A percentile compares a stretch with the other conserved stretches of the same genome.
These are phyloP conservation scores for Spiraea crenata DNA, from an alignment of 331 rosid genomes.

Conservation along the genomic window DNA sequence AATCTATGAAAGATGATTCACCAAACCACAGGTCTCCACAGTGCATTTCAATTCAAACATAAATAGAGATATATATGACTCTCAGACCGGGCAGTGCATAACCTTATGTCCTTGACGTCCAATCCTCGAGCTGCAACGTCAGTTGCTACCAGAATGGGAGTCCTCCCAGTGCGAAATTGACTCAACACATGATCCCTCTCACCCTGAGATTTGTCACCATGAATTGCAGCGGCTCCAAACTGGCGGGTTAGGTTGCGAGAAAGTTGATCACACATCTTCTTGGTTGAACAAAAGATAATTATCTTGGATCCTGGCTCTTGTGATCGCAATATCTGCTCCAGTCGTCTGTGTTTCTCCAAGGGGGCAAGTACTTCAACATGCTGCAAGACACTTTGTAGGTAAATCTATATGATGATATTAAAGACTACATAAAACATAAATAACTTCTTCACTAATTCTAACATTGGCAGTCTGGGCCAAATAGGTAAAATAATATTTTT, in stretches of 20 bases:
- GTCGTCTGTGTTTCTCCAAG: conserved; percentile 75
- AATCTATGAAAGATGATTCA: no score
- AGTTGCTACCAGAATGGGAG: conserved; percentile 96
- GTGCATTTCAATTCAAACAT: neutral
- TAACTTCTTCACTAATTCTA: neutral
- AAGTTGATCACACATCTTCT: conserved; percentile 99
- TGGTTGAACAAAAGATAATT: conserved; percentile 90
- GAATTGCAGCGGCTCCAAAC: conserved; percentile 97
- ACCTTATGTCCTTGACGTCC: conserved; percentile 97
- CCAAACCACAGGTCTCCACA: neutral
- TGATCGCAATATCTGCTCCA: conserved; percentile 85
- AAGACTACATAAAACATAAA: neutral
- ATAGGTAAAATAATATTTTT: neutral
- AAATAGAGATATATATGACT: conserved; percentile 2
- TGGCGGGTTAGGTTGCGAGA: conserved; percentile 87
- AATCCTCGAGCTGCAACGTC: conserved; percentile 99
- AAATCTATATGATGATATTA: conserved; percentile 37
- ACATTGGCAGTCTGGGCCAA: neutral
- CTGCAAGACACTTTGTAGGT: conserved; percentile 38
- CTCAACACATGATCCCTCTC: conserved; percentile 90
- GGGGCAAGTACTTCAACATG: conserved; percentile 79
- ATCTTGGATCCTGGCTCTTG: conserved; percentile 94
- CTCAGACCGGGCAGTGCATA: conserved; percentile 19
- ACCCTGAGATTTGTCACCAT: conserved; percentile 97
- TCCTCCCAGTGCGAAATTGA: conserved; percentile 83